Conservation (phyloP, 345 rosid species). For the Eutrema heterophyllum region DNA sequence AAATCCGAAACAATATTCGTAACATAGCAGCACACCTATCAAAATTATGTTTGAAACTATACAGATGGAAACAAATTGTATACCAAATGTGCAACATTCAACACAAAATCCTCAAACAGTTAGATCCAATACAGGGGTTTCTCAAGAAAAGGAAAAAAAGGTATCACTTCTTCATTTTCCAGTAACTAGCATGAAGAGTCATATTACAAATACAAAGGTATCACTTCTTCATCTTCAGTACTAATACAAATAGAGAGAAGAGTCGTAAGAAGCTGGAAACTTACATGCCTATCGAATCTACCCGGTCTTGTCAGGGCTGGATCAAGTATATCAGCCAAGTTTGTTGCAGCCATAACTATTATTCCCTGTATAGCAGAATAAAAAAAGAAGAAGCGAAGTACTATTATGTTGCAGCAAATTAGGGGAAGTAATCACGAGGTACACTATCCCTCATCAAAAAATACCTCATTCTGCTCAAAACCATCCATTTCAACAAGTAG, state of each 20-base stretch:
- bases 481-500: conserved; percentile 99
- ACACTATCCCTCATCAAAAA: background rate
- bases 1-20: background rate
- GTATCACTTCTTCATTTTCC: background rate
- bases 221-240: background rate
- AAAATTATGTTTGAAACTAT: background rate
- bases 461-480: conserved; percentile 96
- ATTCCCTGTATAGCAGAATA: conserved; percentile 58
- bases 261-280: conserved; percentile 37
- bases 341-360: conserved; percentile 98
- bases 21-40: background rate
- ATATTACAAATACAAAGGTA: no score
- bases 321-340: conserved; percentile 97
- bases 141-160: background rate
- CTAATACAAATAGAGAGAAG: background rate
- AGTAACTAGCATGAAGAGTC: background rate
- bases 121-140: background rate
- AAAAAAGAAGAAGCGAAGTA: background rate
- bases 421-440: background rate
- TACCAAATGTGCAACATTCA: background rate
- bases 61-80: background rate
- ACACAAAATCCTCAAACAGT: background rate
- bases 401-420: background rate
- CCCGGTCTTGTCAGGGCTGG: conserved; percentile 99
- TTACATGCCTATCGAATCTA: conserved; percentile 97